Conservation (phyloP, 2,329 filamentous ascomycete species). For the Capronia coronata region DNA sequence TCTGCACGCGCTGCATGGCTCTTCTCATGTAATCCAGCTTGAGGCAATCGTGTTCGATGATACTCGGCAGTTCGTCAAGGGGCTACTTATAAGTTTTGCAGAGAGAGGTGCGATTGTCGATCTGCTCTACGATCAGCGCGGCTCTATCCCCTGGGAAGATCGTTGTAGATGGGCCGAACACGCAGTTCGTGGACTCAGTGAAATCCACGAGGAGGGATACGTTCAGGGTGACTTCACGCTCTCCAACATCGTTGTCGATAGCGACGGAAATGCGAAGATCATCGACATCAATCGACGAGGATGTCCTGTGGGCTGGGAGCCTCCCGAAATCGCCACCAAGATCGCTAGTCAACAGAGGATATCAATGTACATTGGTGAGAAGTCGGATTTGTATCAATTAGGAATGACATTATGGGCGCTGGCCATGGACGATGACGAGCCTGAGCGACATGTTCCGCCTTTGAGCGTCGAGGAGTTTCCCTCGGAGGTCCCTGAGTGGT, state of each 20-base stretch:
- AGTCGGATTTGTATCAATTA: conserved; percentile 91
- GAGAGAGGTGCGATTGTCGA: conserved; percentile 83
- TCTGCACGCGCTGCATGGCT: conserved; percentile 67
- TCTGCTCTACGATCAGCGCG: conserved; percentile 71
- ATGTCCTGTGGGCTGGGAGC: conserved; percentile 97
- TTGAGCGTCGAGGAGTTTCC: conserved; percentile 53
- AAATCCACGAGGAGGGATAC: conserved; percentile 92
- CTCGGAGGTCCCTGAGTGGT: conserved; percentile 69
- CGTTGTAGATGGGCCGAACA: conserved; percentile 85
- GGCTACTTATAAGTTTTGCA: conserved; percentile 81
- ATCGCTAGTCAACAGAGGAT: conserved; percentile 86
- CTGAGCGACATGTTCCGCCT: conserved; percentile 69
- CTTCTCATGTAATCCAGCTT: conserved; percentile 73
- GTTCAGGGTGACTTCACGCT: conserved; percentile 97
- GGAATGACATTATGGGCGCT: conserved; percentile 97
- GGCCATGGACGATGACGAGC: conserved; percentile 81
- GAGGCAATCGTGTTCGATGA: conserved; percentile 85
- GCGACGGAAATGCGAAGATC: conserved; percentile 78
- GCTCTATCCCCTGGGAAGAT: conserved; percentile 59
- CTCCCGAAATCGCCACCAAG: conserved; percentile 78
- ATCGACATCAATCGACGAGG: conserved; percentile 97
- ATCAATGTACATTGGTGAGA: conserved; percentile 95
- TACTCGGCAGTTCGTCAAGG: conserved; percentile 65
- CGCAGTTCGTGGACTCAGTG: conserved; percentile 79
- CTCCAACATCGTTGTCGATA: conserved; percentile 92